Evolutionary conservation across 2,329 filamentous ascomycete genomes (phyloP).

Genomic region (Coniochaeta ligniaria): DNA sequence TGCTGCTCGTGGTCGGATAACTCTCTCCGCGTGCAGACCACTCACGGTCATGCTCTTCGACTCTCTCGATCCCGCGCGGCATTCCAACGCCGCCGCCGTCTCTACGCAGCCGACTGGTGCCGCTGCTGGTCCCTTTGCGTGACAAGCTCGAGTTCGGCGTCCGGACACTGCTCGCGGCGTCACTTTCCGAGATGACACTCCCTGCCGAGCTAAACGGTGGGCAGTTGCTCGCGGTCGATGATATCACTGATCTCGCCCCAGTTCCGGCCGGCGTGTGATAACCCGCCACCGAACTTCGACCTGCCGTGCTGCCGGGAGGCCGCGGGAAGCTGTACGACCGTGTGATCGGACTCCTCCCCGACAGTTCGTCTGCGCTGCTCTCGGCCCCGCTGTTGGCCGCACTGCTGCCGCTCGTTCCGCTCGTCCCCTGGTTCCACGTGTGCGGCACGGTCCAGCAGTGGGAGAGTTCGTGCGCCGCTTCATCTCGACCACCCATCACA

Average conservation of each 20-base stretch:
- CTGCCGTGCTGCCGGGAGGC: slow-evolving; percentile 8
- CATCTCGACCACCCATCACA: slow-evolving; percentile 12
- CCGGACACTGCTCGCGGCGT: slow-evolving; percentile 17
- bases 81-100: not conserved
- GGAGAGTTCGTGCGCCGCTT: slow-evolving; percentile 40
- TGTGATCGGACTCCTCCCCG: slow-evolving; percentile 15
- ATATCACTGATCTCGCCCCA: slow-evolving; percentile 13
- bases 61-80: slow-evolving; percentile 10
- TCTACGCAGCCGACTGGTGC: slow-evolving; percentile 7
- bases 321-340: slow-evolving; percentile 17
- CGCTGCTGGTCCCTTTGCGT: slow-evolving; percentile 3
- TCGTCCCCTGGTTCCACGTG: slow-evolving; percentile 24
- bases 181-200: slow-evolving; percentile 21
- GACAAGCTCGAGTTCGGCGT: slow-evolving; percentile 12
- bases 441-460: slow-evolving; percentile 42
- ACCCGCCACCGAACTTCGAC: slow-evolving; percentile 12
- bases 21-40: slow-evolving; percentile 11
- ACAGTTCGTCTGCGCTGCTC: slow-evolving; percentile 16
- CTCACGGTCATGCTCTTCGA: slow-evolving; percentile 16
- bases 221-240: slow-evolving; percentile 9
- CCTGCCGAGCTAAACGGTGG: slow-evolving; percentile 18
- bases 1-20: slow-evolving; percentile 1
- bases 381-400: slow-evolving; percentile 17
- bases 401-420: slow-evolving; percentile 6
- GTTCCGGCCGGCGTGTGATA: slow-evolving; percentile 12